These are phyloP conservation scores for Gleditsia sinensis DNA, from an alignment of 306 rosid genomes.

Conservation along the genomic window DNA sequence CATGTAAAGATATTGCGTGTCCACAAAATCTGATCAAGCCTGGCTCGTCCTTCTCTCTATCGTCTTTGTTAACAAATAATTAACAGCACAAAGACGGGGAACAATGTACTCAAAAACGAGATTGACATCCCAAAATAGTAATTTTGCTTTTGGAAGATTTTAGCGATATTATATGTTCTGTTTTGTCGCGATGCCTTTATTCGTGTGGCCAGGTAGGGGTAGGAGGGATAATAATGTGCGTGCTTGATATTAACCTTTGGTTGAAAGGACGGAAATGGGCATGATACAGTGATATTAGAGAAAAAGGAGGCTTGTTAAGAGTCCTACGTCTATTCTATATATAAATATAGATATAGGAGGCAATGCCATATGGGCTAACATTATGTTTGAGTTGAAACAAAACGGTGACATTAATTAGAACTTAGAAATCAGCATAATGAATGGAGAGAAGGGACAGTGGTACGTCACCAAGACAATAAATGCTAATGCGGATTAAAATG, in stretches of 20 bases:
- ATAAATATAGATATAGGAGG: constrained; percentile 4
- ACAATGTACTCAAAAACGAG: constrained; percentile 14
- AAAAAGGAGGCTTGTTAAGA: background rate
- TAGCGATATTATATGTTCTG: background rate
- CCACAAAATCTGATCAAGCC: background rate
- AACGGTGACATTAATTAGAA: constrained; percentile 20
- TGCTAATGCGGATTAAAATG: constrained; percentile 29
- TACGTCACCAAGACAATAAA: background rate
- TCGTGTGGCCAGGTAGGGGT: constrained; percentile 8
- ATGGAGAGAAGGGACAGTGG: constrained; percentile 14
- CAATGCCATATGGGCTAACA: constrained; percentile 42
- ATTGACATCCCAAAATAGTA: constrained; percentile 10
- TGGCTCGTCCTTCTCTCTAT: constrained; percentile 20
- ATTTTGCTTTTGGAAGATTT: constrained; percentile 14
- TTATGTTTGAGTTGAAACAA: constrained; percentile 18
- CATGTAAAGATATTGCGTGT: constrained; percentile 2
- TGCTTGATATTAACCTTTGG: background rate
- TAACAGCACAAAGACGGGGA: constrained; percentile 21
- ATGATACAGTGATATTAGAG: background rate
- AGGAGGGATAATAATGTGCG: background rate
- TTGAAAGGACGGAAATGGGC: background rate
- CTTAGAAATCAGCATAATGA: background rate
- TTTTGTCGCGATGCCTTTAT: constrained; percentile 27
- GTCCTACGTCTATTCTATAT: background rate
- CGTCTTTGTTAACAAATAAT: constrained; percentile 19